These are phyloP conservation scores for Cornus florida DNA, from an alignment of 148 eudicot species.

Conservation along the genomic window DNA sequence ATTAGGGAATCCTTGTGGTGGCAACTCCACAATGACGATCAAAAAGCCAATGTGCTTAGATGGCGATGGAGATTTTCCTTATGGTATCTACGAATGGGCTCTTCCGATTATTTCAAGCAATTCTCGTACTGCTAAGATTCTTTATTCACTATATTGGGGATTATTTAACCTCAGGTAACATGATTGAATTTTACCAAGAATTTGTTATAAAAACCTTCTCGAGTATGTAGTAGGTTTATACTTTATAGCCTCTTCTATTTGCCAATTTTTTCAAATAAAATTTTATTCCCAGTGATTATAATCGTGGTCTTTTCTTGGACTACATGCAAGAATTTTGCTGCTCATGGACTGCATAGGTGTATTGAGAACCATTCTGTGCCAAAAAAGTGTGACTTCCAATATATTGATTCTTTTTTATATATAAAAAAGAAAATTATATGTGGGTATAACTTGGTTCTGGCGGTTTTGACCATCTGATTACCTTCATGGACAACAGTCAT, in stretches of 20 bases:
- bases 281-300: neutral
- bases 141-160: conserved; percentile 91
- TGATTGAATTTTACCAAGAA: neutral
- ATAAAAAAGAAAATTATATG: no score
- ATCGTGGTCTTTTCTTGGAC: neutral
- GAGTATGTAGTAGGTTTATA: neutral
- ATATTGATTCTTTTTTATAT: no score
- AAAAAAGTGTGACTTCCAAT: no score
- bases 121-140: conserved; percentile 64
- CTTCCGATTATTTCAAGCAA: conserved; percentile 81
- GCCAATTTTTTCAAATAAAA: neutral
- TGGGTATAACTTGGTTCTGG: no score
- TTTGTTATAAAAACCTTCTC: no score
- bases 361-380: neutral
- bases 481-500: no score
- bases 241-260: neutral
- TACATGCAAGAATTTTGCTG: neutral
- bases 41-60: conserved; percentile 61
- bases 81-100: conserved; percentile 73
- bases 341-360: no score
- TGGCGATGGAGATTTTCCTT: conserved; percentile 51
- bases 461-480: no score
- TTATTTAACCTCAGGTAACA: conserved; percentile 73
- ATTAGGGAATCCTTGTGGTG: conserved; percentile 37
- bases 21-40: conserved; percentile 33